Percentiles rank a stretch among this genome's conserved stretches.
Evolutionary conservation across 306 rosid species (phyloP).

Genomic region (Styphnolobium japonicum): DNA sequence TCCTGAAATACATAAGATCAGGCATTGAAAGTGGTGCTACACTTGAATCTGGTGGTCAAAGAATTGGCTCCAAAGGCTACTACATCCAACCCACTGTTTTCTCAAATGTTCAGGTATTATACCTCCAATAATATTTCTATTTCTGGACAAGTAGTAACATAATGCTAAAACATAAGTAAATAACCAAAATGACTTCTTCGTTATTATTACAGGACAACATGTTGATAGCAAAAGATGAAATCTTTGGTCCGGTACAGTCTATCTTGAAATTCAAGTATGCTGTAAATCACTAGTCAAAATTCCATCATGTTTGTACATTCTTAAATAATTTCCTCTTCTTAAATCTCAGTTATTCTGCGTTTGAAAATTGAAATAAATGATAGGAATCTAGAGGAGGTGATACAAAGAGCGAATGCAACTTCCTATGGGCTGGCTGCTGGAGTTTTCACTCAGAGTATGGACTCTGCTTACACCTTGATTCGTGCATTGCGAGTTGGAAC

Average conservation of each 20-base stretch:
- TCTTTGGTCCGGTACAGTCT: constrained; percentile 73
- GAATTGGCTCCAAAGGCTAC: constrained; percentile 77
- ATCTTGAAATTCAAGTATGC: constrained; percentile 69
- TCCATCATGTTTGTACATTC: neutral
- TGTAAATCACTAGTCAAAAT: neutral
- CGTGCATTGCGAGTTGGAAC: constrained; percentile 70
- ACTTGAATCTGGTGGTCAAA: constrained; percentile 75
- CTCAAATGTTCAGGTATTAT: constrained; percentile 63
- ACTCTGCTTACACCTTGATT: constrained; percentile 61
- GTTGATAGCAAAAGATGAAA: constrained; percentile 81
- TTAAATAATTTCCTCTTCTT: neutral
- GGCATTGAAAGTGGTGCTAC: constrained; percentile 71
- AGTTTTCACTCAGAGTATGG: constrained; percentile 53
- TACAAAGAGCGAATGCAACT: constrained; percentile 60
- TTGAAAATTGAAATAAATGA: constrained; percentile 16
- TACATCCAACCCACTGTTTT: constrained; percentile 77
- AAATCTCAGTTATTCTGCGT: neutral
- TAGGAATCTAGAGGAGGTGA: constrained; percentile 71
- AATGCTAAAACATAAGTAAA: neutral
- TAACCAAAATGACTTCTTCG: constrained; percentile 23
- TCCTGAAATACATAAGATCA: constrained; percentile 56
- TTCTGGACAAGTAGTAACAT: neutral
- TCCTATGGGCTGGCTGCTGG: constrained; percentile 87
- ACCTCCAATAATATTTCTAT: neutral
- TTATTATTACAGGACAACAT: constrained; percentile 55